Conservation (phyloP, 305 asterid species). For the Fraxinus sp. region DNA sequence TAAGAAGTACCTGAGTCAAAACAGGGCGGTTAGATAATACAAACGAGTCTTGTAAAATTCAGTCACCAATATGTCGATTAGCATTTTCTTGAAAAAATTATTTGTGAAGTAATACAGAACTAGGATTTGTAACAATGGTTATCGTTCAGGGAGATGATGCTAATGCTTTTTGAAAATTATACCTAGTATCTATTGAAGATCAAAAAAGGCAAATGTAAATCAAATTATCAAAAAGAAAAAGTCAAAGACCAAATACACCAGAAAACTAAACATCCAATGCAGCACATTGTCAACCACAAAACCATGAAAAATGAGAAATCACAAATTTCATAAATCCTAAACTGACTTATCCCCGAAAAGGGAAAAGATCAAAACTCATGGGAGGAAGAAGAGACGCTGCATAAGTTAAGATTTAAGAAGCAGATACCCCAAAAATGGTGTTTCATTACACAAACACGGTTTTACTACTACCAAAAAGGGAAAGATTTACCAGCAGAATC, state of each 20-base stretch:
- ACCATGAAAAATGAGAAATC: neutral
- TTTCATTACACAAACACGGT: neutral
- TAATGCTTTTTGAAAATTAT: neutral
- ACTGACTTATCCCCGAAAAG: neutral
- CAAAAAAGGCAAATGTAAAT: neutral
- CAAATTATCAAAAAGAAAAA: neutral
- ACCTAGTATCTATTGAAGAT: neutral
- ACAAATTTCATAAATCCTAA: neutral
- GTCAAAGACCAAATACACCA: neutral
- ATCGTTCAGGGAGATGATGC: neutral
- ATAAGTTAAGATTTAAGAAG: neutral
- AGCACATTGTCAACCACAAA: neutral
- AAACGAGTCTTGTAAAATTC: neutral
- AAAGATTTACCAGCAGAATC: neutral
- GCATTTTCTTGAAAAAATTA: neutral
- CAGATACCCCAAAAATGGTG: neutral
- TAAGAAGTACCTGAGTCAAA: constrained; percentile 59
- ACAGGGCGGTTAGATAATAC: neutral
- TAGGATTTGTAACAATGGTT: neutral
- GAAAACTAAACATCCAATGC: neutral
- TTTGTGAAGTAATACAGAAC: neutral
- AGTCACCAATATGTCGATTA: neutral
- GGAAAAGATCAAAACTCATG: neutral
- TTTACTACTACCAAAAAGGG: neutral
- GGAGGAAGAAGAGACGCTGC: too few species aligned